Base-by-base conservation (phyloP, 2,329 filamentous ascomycete species). In the Pseudogymnoascus sp. region DNA sequence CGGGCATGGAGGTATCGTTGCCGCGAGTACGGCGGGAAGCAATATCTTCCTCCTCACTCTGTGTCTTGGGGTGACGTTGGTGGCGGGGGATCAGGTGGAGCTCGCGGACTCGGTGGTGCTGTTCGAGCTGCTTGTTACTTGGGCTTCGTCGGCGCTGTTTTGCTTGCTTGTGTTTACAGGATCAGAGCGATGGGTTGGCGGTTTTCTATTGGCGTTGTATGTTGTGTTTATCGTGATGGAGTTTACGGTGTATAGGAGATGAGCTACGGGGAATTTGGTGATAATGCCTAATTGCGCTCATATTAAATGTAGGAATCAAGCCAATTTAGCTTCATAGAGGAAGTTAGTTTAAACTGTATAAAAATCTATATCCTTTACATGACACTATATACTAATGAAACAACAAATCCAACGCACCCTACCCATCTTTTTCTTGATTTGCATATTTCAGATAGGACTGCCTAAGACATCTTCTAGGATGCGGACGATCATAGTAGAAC, bases 11-110 rank as follows among this genome's bases (percentile, higher is more conserved):
- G 79, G 79, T 1, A 80, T 84, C 56, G 68, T 84, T 7, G 77
- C 80, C 5, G 81, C 80, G 0, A 82, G 79, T 50, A 81, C 79
- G 3, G 80, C 77, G 0, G 81, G 80, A 4, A 82, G 80, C 65
- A 83, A 83, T 64, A 80, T 83, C 35, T 84, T 83, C 67, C 71
- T 84, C 33, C 71, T 83, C 14, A 77, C 79, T 1, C 71, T 84
- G 3, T 83, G 80, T 67, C 70, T 77, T 14, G 81, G 78, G 0
- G 71, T 79, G 12, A 64, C 75, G 25, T 73, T 75, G 62, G 56
- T 73, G 16, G 67, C 67, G 42, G 72, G 69, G 8, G 69, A 73
- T 65, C 56, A 69, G 2, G 66, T 68, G 6, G 63, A 65, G 53
- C 62, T 74, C 10, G 65, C 66, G 47, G 66, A 65, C 14, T 69